Evolutionary conservation across 257 asterid genomes (phyloP), one percentile per base, ranked within the genome.

Genomic region (Solanum tacnaense): DNA sequence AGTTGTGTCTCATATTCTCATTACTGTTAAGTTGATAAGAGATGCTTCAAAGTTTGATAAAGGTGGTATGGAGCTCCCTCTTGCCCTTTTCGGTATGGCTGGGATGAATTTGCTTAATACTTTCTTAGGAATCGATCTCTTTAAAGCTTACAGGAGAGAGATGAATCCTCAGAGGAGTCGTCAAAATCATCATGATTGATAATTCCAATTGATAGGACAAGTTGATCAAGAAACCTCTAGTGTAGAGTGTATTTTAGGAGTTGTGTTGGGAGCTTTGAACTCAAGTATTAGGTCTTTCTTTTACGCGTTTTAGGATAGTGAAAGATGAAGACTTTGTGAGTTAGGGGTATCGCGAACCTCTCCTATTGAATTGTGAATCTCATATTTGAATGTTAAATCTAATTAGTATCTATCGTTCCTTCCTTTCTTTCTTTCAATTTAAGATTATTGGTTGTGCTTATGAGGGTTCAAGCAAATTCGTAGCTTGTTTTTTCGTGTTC

Each of bases 101-200:
- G 99, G 98, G n/a, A 96, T 96, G 98, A 94, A 95, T 83, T 87
- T 94, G 86, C 95, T 95, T 3, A 96, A 96, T 73, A 41, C 88
- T 41, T 93, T 92, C 89, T 92, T 95, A 21, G 98, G 98, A 34
- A 75, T 92, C 35, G 98, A 95, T 93, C 95, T 95, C 84, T 89
- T 91, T 75, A 91, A 91, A n/a, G 99, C 98, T 56, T 94, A 78
- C 86, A 49, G 85, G 76, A 93, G 92, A 65, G 98, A 95, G 90
- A 90, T n/a, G 68, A 90, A 79, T 76, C 39, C 90, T 31, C 87
- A 36, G 39, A 88, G 67, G 83, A 84, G 86, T 85, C 89, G 87
- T 49, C 83, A 78, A 34, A 90, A 85, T 81, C 95, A 92, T 89
- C 89, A 78, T 6, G 93, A 93, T 83, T 94, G 93, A 94, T 23